These are phyloP conservation scores for Cyberlindnera meyerae DNA, from an alignment of 805 yeast genomes.

Conservation along the genomic window DNA sequence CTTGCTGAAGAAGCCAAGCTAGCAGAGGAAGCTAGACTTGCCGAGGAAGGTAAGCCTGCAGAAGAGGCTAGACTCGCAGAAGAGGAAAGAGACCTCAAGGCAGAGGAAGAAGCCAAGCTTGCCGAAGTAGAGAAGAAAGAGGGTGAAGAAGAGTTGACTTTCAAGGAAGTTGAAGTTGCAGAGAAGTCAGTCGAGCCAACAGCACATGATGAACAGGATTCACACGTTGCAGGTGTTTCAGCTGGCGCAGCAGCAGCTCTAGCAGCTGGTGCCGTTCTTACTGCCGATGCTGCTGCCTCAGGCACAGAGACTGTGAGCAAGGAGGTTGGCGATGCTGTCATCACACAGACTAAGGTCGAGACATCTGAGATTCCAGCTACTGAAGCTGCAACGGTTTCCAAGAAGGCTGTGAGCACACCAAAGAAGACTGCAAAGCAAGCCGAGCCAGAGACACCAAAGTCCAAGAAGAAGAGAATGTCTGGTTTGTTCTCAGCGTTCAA, in stretches of 20 bases:
- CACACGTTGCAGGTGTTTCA: slow-evolving; percentile 4
- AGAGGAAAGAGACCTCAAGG: slow-evolving; percentile 1
- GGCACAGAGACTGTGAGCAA: slow-evolving; percentile 2
- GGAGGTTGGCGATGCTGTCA: too few species aligned
- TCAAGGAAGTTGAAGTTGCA: slow-evolving; percentile 6
- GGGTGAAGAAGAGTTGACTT: slow-evolving; percentile 3
- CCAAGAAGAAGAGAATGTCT: slow-evolving; percentile 17
- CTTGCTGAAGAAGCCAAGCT: slow-evolving; percentile 5
- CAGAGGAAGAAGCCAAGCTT: slow-evolving; percentile 7
- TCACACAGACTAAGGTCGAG: too few species aligned
- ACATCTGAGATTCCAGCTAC: too few species aligned
- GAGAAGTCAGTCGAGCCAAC: slow-evolving; percentile 4
- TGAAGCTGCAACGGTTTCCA: too few species aligned
- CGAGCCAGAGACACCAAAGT: slow-evolving; percentile 2
- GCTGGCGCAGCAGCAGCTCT: slow-evolving; percentile 17
- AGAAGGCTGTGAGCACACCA: too few species aligned
- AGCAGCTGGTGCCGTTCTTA: slow-evolving; percentile 13
- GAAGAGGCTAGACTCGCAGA: slow-evolving; percentile 2
- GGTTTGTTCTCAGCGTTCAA: slow-evolving; percentile 16
- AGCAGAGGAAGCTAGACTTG: slow-evolving; percentile 11
- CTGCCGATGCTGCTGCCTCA: slow-evolving; percentile 10
- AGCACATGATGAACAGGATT: slow-evolving; percentile 3
- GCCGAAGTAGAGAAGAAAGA: slow-evolving; percentile 4
- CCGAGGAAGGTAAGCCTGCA: slow-evolving; percentile 7
- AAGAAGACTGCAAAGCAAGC: too few species aligned